A percentile compares a stretch with the other conserved stretches of the same genome.
phyloP scores from a whole-genome alignment of 495 filamentous ascomycete species.

The Acidiella bohemica region DNA sequence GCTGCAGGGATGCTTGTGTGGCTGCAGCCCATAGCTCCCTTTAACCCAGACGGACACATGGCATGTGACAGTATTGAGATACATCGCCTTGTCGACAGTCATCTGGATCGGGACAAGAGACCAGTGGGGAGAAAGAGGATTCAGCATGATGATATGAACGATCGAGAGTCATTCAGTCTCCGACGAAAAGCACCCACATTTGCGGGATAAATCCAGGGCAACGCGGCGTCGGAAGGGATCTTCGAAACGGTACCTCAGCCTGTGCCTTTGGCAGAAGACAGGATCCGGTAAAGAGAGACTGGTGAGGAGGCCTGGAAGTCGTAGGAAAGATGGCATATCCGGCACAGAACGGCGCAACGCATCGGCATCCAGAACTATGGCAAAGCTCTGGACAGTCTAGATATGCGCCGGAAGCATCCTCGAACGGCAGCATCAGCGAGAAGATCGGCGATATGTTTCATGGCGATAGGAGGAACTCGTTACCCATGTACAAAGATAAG shows the following conservation, averaged over 20 bases:
- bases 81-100: too few species aligned
- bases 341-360: constrained; percentile 54
- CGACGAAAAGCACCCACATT: constrained; percentile 17
- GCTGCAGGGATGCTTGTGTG: not conserved
- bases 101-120: not conserved
- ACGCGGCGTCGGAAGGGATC: too few species aligned
- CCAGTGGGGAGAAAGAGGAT: too few species aligned
- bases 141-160: constrained; percentile 22
- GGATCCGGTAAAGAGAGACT: too few species aligned
- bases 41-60: constrained; percentile 1
- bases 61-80: not conserved
- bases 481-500: constrained; percentile 99
- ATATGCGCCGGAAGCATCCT: constrained; percentile 34
- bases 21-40: constrained; percentile 2
- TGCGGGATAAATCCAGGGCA: too few species aligned
- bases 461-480: constrained; percentile 37
- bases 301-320: too few species aligned
- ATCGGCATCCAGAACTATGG: constrained; percentile 54
- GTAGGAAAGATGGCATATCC: constrained; percentile 11
- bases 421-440: constrained; percentile 27
- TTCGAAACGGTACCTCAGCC: too few species aligned
- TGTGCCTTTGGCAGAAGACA: too few species aligned
- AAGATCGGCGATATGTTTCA: constrained; percentile 42
- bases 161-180: constrained; percentile 27
- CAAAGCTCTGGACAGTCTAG: constrained; percentile 31